Conservation (phyloP, 2,329 filamentous ascomycete species). For the Alternaria atra region DNA sequence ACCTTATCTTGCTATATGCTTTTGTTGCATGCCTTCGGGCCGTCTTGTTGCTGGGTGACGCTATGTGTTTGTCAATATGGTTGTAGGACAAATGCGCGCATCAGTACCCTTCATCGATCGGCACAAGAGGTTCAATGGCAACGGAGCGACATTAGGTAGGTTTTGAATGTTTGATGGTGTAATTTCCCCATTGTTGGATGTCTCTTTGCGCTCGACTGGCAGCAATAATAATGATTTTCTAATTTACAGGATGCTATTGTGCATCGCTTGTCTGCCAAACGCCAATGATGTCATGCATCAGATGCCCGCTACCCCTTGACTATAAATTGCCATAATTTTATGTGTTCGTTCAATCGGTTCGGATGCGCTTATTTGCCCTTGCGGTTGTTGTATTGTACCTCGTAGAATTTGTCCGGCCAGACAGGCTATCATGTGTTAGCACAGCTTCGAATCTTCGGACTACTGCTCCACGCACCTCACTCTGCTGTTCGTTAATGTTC, state of each 20-base stretch:
- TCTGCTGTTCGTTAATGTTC: conserved; percentile 38
- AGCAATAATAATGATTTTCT: not conserved
- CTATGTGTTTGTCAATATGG: not conserved
- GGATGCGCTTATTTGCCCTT: conserved; percentile 43
- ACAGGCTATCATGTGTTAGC: conserved; percentile 25
- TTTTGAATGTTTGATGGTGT: not conserved
- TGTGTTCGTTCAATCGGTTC: not conserved
- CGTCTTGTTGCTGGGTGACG: not conserved
- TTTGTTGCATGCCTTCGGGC: not conserved
- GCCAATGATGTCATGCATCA: conserved; percentile 13
- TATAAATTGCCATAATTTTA: conserved; percentile 4
- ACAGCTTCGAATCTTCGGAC: not conserved
- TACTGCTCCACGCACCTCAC: conserved; percentile 27
- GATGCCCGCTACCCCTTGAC: not conserved
- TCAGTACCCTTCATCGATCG: not conserved
- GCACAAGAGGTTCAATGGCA: not conserved
- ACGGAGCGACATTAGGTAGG: not conserved
- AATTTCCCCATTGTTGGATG: not conserved
- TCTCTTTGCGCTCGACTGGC: not conserved
- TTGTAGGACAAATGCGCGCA: not conserved
- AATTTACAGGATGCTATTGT: conserved; percentile 1
- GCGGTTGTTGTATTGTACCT: conserved; percentile 42
- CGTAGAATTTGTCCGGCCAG: conserved; percentile 44
- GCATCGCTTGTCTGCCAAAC: conserved; percentile 10
- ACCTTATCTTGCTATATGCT: not conserved